A percentile compares a stretch with the other conserved stretches of the same genome.
Evolutionary conservation across 441 rosid genomes (phyloP).

Genomic region (Aquilaria agallochum): DNA sequence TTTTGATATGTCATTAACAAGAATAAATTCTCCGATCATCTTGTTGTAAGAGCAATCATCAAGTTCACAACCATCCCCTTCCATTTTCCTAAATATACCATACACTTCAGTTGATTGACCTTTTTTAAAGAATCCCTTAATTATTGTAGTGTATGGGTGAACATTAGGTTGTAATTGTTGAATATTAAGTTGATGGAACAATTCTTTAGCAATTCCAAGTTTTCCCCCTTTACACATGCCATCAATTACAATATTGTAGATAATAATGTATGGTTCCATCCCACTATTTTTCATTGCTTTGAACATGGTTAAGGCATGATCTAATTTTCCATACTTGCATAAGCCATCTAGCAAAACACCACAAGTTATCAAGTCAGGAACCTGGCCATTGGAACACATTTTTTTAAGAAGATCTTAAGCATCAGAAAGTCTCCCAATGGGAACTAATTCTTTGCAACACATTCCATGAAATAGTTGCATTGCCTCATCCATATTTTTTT

Average conservation of each 20-base stretch:
- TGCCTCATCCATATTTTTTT: too few species aligned
- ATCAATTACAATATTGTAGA: too few species aligned
- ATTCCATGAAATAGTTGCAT: too few species aligned
- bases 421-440: not conserved
- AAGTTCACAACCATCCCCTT: not conserved
- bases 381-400: not conserved
- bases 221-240: too few species aligned
- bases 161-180: too few species aligned
- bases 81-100: not conserved
- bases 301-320: not conserved
- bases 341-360: not conserved
- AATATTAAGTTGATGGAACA: too few species aligned
- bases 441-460: too few species aligned
- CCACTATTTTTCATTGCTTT: too few species aligned
- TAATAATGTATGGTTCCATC: too few species aligned
- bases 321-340: not conserved
- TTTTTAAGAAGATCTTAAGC: not conserved
- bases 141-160: too few species aligned
- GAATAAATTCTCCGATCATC: not conserved
- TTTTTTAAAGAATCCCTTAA: not conserved
- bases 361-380: not conserved
- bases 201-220: too few species aligned
- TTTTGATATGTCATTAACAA: conserved; percentile 2
- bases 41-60: not conserved
- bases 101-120: not conserved